Base-by-base conservation (phyloP, 108 stramenopile species). In the Cyclotella cryptica region DNA sequence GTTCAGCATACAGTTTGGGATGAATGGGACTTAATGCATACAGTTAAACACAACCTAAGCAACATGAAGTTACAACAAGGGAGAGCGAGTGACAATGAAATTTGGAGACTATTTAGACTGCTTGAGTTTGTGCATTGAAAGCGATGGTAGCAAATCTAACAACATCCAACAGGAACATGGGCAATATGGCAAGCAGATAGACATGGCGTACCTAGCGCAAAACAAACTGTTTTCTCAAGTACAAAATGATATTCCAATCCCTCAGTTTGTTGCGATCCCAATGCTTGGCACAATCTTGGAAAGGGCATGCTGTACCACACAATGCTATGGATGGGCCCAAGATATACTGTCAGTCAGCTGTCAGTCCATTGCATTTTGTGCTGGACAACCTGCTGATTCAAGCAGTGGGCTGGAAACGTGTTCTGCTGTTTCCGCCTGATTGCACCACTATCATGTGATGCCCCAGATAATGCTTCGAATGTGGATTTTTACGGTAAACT, bases 301-400 rank as follows among this genome's bases (percentile, higher is more conserved):
- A 78, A 89, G 49, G 90, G 89, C 8, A 80, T 82, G 44, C 57
- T 89, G 24, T 94, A 94, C 62, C 83, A 79, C 45, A 80, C 74
- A 29, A 92, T 92, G 91, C 21, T 88, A 53, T 92, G 93, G 93
- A 69, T 94, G 72, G 93, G 93, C 26, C 93, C 93, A 22, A 61
- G 81, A 3, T 69, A 84, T 14, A 87, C 86, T 30, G 68, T 88
- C n/a, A n/a, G n/a, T n/a, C n/a, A n/a, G n/a, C n/a, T n/a, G n/a
- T n/a, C 2, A 92, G 91, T 43, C 93, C 93, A 0, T 68, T 94
- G 45, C 93, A 94, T 69, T 88, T 69, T 64, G 93, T 91, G 30
- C 78, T 94, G n/a, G 88, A 92, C 61, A 94, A 94, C 77, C 59
- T 88, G 3, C 61, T 94, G 45, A 83, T 94, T 72, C 93, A 94